These are phyloP conservation scores for Kazachstania viticola DNA, from an alignment of 805 yeast species.

Conservation along the genomic window DNA sequence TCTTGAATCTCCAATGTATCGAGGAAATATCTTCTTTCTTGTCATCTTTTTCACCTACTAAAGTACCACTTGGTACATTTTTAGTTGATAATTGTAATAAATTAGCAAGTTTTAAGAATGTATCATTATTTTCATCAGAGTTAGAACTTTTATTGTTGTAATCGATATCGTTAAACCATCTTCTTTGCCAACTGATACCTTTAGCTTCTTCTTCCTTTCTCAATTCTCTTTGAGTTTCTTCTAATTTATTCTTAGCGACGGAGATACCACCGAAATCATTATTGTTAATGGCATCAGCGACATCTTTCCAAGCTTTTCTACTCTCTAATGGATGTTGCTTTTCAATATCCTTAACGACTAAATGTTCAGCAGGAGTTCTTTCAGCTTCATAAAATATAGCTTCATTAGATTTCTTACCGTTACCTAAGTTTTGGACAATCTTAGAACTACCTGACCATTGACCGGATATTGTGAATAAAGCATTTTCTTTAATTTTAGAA, in stretches of 20 bases:
- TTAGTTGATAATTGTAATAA: constrained; percentile 46
- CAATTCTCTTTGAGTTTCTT: constrained; percentile 75
- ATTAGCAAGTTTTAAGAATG: constrained; percentile 33
- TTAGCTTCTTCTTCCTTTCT: constrained; percentile 62
- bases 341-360: constrained; percentile 70
- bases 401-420: constrained; percentile 3
- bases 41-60: constrained; percentile 47
- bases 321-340: constrained; percentile 75
- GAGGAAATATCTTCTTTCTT: constrained; percentile 29
- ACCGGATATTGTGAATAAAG: constrained; percentile 73
- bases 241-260: constrained; percentile 66
- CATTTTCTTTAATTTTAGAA: constrained; percentile 43
- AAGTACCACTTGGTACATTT: constrained; percentile 61
- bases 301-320: constrained; percentile 86
- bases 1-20: constrained; percentile 62
- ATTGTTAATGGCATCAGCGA: constrained; percentile 72
- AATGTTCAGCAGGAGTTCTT: constrained; percentile 39
- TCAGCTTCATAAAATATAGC: constrained; percentile 54
- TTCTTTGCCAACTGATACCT: constrained; percentile 61
- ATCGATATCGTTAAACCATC: constrained; percentile 65
- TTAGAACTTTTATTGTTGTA: constrained; percentile 12
- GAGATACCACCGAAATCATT: constrained; percentile 73
- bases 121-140: constrained; percentile 18
- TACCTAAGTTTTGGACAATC: constrained; percentile 45
- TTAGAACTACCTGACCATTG: constrained; percentile 87